These are phyloP conservation scores for Monilinia fructicola DNA, from an alignment of 2,329 filamentous ascomycete species.

Conservation along the genomic window DNA sequence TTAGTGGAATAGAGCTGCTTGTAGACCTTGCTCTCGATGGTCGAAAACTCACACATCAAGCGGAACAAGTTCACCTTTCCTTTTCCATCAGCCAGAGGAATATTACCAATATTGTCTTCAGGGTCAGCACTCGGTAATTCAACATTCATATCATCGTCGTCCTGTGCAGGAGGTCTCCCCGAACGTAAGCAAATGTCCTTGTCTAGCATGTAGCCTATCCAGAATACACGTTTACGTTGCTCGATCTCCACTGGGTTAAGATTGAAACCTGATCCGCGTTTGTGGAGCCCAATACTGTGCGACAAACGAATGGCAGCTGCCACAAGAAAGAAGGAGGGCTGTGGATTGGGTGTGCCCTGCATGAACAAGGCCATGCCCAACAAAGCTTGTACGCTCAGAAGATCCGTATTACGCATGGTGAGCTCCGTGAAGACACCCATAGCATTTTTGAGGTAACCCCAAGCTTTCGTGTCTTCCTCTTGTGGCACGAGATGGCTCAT, in stretches of 20 bases:
- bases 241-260: conserved; percentile 92
- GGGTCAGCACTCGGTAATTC: conserved; percentile 91
- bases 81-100: conserved; percentile 83
- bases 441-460: conserved; percentile 95
- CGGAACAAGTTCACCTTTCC: conserved; percentile 94
- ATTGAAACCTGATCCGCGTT: conserved; percentile 88
- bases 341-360: conserved; percentile 93
- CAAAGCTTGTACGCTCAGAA: conserved; percentile 90
- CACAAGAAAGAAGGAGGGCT: conserved; percentile 88
- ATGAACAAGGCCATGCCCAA: conserved; percentile 93
- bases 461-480: conserved; percentile 91
- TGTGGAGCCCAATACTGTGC: conserved; percentile 93
- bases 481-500: conserved; percentile 92
- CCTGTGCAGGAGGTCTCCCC: conserved; percentile 69
- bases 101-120: conserved; percentile 89
- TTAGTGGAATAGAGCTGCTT: conserved; percentile 89
- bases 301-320: conserved; percentile 86
- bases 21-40: conserved; percentile 93
- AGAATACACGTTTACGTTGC: conserved; percentile 77
- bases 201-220: conserved; percentile 73
- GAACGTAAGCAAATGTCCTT: conserved; percentile 72
- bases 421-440: conserved; percentile 91
- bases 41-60: conserved; percentile 85
- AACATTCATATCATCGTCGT: conserved; percentile 89
- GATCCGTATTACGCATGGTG: conserved; percentile 92